Conservation (phyloP, 1,284 basidiomycete species). For the Singerocomus rubriflavus region DNA sequence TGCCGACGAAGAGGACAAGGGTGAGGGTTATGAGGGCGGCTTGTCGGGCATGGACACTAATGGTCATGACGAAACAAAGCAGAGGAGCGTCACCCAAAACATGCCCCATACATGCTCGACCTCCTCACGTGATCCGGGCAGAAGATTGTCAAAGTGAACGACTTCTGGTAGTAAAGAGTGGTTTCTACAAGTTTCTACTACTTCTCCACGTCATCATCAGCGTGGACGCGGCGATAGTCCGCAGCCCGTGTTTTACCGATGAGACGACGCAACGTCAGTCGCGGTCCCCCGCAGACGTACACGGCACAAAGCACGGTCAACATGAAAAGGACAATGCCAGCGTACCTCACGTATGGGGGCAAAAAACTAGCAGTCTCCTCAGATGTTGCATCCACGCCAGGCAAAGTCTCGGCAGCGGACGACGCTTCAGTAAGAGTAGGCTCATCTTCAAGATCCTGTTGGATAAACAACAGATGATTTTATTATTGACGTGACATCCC, state of each 20-base stretch:
- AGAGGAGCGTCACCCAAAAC: neutral
- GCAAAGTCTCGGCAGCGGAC: constrained; percentile 8
- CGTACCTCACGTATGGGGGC: constrained; percentile 37
- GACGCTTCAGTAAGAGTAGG: constrained; percentile 12
- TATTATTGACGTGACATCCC: constrained; percentile 53
- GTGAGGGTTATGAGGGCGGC: constrained; percentile 31
- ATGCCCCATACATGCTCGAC: neutral
- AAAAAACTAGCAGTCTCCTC: constrained; percentile 21
- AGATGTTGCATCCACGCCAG: constrained; percentile 6
- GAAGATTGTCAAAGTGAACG: too few relatives aligned
- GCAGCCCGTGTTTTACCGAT: constrained; percentile 30
- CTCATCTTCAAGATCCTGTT: constrained; percentile 33
- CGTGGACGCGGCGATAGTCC: constrained; percentile 47
- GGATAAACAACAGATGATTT: constrained; percentile 34
- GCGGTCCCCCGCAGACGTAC: constrained; percentile 58
- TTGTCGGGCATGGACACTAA: constrained; percentile 23
- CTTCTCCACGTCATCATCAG: constrained; percentile 50
- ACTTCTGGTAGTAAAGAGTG: too few relatives aligned
- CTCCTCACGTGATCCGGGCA: constrained; percentile 1
- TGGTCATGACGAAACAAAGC: constrained; percentile 16
- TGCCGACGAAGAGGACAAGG: constrained; percentile 47
- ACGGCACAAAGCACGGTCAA: constrained; percentile 46
- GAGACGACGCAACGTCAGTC: constrained; percentile 38
- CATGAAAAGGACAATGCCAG: constrained; percentile 44
- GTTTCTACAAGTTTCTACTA: constrained; percentile 11